Evolutionary conservation across 1,139 yeast genomes (phyloP).

Genomic region (Suhomyces yuchorum): DNA sequence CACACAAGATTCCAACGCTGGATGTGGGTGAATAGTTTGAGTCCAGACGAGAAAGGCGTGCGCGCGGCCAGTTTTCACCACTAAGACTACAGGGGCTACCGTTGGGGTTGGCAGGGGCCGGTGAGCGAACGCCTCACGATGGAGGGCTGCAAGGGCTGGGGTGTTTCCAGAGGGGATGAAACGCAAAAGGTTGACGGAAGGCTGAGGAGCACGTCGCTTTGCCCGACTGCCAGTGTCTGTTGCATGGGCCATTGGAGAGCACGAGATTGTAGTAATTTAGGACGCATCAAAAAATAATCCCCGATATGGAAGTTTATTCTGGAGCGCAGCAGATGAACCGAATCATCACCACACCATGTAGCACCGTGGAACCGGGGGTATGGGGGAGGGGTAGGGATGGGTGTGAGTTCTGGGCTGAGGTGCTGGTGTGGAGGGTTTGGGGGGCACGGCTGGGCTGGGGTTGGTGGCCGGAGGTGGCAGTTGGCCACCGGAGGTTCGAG

Average conservation of each 20-base stretch:
- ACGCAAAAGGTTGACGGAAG: not conserved
- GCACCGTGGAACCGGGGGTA: not conserved
- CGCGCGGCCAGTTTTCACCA: conserved; percentile 9
- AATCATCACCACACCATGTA: not conserved
- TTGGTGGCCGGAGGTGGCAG: no score
- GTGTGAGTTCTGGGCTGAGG: no score
- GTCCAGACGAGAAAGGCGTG: conserved; percentile 8
- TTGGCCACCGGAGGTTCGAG: no score
- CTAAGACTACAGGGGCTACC: conserved; percentile 1
- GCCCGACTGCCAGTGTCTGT: no score
- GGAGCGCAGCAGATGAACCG: not conserved
- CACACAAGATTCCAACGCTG: not conserved
- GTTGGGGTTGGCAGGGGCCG: not conserved
- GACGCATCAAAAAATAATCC: not conserved
- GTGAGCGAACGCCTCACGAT: conserved; percentile 4
- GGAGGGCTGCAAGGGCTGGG: not conserved
- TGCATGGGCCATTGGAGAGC: not conserved
- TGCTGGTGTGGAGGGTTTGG: no score
- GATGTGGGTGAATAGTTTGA: conserved; percentile 1
- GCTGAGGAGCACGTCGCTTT: not conserved
- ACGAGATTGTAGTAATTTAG: not conserved
- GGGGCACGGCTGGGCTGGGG: no score
- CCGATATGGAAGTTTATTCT: not conserved
- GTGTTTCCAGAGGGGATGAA: not conserved
- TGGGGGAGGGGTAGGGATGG: not conserved